These are phyloP conservation scores for Pestalotiopsis fici DNA, from an alignment of 2,329 filamentous ascomycete genomes.

Conservation along the genomic window DNA sequence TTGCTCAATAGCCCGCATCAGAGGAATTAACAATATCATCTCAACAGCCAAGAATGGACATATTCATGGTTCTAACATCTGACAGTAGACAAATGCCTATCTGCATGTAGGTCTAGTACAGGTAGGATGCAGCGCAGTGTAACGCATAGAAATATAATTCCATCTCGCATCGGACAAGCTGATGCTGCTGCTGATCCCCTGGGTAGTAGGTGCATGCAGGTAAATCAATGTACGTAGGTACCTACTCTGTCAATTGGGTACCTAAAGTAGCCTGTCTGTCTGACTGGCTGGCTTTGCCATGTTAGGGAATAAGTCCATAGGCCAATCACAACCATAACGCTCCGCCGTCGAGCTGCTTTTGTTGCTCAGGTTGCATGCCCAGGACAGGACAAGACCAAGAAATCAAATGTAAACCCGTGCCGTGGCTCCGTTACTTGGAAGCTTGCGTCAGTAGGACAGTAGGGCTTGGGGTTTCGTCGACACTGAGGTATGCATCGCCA, in stretches of 20 bases:
- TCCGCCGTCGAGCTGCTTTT: neutral
- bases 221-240: neutral
- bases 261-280: neutral
- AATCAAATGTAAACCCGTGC: neutral
- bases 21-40: neutral
- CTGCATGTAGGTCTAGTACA: neutral
- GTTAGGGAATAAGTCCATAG: neutral
- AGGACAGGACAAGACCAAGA: neutral
- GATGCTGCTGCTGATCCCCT: neutral
- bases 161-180: conserved; percentile 1
- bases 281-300: neutral
- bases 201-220: neutral
- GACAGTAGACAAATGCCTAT: neutral
- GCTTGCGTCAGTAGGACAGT: conserved; percentile 3
- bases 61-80: neutral
- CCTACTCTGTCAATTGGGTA: too few species aligned
- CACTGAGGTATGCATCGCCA: neutral
- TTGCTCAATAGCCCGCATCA: neutral
- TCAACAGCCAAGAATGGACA: neutral
- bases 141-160: conserved; percentile 1
- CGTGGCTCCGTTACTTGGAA: neutral
- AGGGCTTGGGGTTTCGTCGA: neutral
- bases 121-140: neutral
- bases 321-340: neutral
- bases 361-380: neutral